Percentiles rank a stretch among this genome's conserved stretches.
Evolutionary conservation across 148 eudicot genomes (phyloP).

Genomic region (Amaranthus hypochondriacus): DNA sequence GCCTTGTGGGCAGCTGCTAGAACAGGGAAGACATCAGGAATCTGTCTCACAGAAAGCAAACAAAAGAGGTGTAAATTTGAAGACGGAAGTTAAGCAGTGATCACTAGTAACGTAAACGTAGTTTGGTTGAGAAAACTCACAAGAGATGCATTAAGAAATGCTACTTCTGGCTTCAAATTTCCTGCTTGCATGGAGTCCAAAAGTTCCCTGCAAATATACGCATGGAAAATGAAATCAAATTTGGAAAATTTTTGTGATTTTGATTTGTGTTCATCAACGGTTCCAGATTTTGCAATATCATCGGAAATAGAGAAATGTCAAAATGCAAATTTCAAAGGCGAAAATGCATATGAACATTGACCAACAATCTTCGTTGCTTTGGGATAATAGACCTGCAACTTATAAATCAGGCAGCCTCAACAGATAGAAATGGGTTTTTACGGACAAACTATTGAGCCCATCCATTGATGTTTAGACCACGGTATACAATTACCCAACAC

Average conservation of each 20-base stretch:
- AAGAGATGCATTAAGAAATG: constrained; percentile 87
- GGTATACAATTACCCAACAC: no score
- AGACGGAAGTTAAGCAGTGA: no score
- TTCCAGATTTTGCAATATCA: no score
- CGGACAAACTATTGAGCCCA: no score
- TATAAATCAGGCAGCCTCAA: no score
- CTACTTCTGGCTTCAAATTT: constrained; percentile 86
- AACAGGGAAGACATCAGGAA: constrained; percentile 85
- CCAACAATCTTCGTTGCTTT: neutral
- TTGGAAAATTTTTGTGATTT: neutral
- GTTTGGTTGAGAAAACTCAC: constrained; percentile 34
- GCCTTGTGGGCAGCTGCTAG: constrained; percentile 91
- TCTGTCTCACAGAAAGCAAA: constrained; percentile 38
- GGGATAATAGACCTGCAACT: no score
- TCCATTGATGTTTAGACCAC: no score
- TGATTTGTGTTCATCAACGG: no score
- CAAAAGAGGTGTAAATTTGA: no score
- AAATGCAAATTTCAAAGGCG: neutral
- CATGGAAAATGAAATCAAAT: neutral
- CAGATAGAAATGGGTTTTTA: no score
- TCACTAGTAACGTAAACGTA: neutral
- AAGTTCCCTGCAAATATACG: constrained; percentile 62
- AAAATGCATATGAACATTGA: neutral
- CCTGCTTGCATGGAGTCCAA: constrained; percentile 78
- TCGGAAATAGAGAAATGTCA: neutral